Conservation (phyloP, 192 early-diverging fungal genomes). For the Thoreauomyces humboldtii region DNA sequence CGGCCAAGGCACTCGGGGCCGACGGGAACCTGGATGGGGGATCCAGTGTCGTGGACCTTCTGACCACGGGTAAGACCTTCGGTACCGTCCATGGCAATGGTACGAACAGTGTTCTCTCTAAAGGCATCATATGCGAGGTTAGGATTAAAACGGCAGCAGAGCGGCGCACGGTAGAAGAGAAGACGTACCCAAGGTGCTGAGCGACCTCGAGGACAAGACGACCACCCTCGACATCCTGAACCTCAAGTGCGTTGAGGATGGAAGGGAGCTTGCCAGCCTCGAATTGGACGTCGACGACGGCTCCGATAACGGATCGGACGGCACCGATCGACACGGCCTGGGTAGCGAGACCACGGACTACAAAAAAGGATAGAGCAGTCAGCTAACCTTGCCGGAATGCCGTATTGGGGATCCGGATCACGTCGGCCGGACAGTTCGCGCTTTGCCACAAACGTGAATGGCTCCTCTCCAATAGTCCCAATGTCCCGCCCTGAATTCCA, state of each 20-base stretch:
- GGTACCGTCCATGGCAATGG: constrained; percentile 99
- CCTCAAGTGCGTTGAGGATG: constrained; percentile 96
- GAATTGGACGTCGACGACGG: constrained; percentile 98
- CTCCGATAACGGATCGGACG: constrained; percentile 94
- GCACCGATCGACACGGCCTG: constrained; percentile 55
- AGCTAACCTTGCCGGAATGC: too few relatives aligned
- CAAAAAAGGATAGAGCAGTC: neutral
- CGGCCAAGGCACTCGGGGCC: constrained; percentile 94
- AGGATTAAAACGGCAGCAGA: constrained; percentile 7
- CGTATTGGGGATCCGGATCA: too few relatives aligned
- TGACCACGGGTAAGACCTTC: constrained; percentile 97
- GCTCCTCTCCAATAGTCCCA: too few relatives aligned
- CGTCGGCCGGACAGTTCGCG: too few relatives aligned
- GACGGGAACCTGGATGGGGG: constrained; percentile 89
- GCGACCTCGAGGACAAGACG: constrained; percentile 95
- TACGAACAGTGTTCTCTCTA: constrained; percentile 95
- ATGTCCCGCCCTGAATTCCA: too few relatives aligned
- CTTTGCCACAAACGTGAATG: too few relatives aligned
- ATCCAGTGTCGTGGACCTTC: constrained; percentile 88
- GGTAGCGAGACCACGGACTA: constrained; percentile 39
- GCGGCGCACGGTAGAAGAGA: neutral
- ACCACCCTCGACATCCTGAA: constrained; percentile 69
- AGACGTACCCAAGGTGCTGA: constrained; percentile 81
- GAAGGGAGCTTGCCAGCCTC: constrained; percentile 83
- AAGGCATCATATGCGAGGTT: too few relatives aligned